Conservation (phyloP, 2,329 filamentous ascomycete species). For the Xylariomycetidae sp. region DNA sequence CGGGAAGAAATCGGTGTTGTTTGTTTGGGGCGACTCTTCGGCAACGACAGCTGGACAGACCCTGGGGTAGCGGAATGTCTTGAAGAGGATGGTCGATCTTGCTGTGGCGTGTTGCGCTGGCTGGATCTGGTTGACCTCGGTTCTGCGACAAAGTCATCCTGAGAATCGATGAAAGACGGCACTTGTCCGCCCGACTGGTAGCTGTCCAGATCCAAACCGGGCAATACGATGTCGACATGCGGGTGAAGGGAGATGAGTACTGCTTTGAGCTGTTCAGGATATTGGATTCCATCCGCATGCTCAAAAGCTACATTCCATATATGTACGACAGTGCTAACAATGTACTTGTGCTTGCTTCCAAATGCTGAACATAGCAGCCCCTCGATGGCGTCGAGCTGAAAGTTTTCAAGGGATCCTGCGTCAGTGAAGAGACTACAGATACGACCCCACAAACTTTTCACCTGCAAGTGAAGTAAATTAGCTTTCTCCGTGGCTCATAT, state of each 20-base stretch:
- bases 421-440: slow-evolving; percentile 37
- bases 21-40: slow-evolving; percentile 20
- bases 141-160: slow-evolving; percentile 37
- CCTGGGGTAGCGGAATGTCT: slow-evolving; percentile 28
- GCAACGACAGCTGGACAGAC: slow-evolving; percentile 27
- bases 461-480: slow-evolving; percentile 34
- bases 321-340: slow-evolving; percentile 45
- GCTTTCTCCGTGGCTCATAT: background rate
- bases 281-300: slow-evolving; percentile 52
- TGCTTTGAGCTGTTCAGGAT: slow-evolving; percentile 59
- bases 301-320: slow-evolving; percentile 71
- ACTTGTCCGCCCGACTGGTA: slow-evolving; percentile 35
- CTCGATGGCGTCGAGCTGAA: slow-evolving; percentile 50
- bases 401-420: slow-evolving; percentile 31
- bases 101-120: slow-evolving; percentile 8
- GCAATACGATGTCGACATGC: slow-evolving; percentile 43
- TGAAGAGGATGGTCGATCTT: slow-evolving; percentile 17
- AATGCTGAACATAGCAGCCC: slow-evolving; percentile 51
- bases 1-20: slow-evolving; percentile 19
- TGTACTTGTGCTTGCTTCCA: slow-evolving; percentile 51
- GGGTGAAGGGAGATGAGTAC: slow-evolving; percentile 58
- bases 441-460: slow-evolving; percentile 45
- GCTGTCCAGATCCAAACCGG: slow-evolving; percentile 36
- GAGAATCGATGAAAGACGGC: slow-evolving; percentile 42
- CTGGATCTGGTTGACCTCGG: slow-evolving; percentile 20